Conservation (phyloP, 225 moss, liverwort and hornwort species). For the Bryoerythrophyllum caledonicum region DNA sequence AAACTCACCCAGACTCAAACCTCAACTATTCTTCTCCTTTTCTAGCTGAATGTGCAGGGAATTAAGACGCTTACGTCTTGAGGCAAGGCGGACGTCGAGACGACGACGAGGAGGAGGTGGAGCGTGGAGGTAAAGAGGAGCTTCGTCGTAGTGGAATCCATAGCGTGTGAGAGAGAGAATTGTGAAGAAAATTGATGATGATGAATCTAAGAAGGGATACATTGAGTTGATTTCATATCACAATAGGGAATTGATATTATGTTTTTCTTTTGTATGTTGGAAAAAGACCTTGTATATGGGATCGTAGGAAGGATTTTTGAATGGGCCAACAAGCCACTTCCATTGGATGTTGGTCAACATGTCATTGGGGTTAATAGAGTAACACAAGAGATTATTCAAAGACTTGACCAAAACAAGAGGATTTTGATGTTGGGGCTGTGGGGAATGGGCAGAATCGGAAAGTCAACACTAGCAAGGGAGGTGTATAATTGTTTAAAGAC, state of each 20-base stretch:
- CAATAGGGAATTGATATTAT: not conserved
- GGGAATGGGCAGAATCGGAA: constrained; percentile 29
- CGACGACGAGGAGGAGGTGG: not conserved
- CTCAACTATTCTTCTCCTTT: not conserved
- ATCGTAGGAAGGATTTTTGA: not conserved
- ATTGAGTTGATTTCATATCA: too few species aligned
- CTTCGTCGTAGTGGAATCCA: too few species aligned
- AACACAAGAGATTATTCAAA: not conserved
- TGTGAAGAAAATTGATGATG: not conserved
- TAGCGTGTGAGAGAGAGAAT: too few species aligned
- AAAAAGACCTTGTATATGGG: not conserved
- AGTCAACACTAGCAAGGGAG: constrained; percentile 19
- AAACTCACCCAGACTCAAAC: not conserved
- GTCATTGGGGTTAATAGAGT: not conserved
- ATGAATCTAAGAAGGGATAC: too few species aligned
- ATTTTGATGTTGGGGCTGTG: constrained; percentile 12
- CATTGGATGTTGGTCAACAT: not conserved
- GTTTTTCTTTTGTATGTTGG: not conserved
- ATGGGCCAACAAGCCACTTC: not conserved
- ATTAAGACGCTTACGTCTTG: not conserved
- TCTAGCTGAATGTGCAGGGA: not conserved
- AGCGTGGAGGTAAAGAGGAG: too few species aligned
- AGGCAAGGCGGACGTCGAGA: not conserved
- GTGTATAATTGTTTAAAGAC: not conserved
- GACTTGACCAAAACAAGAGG: not conserved